Evolutionary conservation across 495 filamentous ascomycete species (phyloP), one percentile per base, ranked within the genome.

Genomic region (Melanomma pulvis-pyrius): DNA sequence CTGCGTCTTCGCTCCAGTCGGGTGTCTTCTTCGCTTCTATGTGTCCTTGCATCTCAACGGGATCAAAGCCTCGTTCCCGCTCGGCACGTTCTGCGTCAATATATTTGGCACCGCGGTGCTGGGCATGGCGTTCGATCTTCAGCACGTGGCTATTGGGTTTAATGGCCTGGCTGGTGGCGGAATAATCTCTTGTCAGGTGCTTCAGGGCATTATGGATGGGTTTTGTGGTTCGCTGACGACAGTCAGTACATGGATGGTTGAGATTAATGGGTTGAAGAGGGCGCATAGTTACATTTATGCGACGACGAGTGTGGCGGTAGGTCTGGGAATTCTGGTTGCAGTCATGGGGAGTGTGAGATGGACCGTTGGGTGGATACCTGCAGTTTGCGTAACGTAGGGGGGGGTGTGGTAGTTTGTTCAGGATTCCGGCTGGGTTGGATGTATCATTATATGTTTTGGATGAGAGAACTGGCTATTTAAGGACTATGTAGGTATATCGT

Each of bases 151-250:
- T 51, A 66, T 64, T 46, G 82, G 34, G 2, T 0, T 17, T 5
- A 1, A 79, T 76, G 26, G 59, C 76, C 24, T 79, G 80, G 29
- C 76, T 74, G 74, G 82, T 84, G 34, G 76, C 1, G 73, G 76
- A 0, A 21, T 61, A 22, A 67, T 76, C 1, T 86, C 87, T 26
- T 94, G 92, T 72, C 90, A 93, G 80, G 86, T 96, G 2, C 74
- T 96, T 68, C 88, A 91, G 73, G 93, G 92, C 6, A 78, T 96
- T 25, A 83, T 88, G 78, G 93, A 97, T 80, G 93, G 93, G 52
- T 96, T 97, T 71, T 97, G 93, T 74, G 93, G 93, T 9, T 88
- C 88, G 67, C 78, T 91, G 72, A 97, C 93, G 12, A 98, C 93
- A 11, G 86, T 98, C n/a, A 92, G 89, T 70, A 97, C 93, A 5